Conservation (phyloP, 2,329 filamentous ascomycete species). For the Ophiostoma montium region DNA sequence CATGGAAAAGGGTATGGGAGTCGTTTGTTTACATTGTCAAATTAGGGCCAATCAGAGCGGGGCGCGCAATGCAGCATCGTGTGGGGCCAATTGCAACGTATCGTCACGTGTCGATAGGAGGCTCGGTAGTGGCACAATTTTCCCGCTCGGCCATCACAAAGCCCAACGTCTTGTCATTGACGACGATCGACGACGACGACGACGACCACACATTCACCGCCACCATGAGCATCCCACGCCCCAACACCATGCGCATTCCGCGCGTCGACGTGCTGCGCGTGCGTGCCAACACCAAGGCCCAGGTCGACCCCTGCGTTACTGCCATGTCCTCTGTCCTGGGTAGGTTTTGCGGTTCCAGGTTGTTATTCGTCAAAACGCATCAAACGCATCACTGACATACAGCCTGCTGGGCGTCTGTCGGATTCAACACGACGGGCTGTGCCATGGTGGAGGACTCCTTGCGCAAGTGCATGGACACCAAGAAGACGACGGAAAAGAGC, state of each 20-base stretch:
- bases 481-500: conserved; percentile 32
- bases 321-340: conserved; percentile 45
- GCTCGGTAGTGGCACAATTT: conserved; percentile 1
- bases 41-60: conserved; percentile 6
- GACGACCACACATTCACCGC: conserved; percentile 18
- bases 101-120: conserved; percentile 8
- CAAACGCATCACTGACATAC: not conserved
- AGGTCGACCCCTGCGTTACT: conserved; percentile 36
- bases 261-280: conserved; percentile 42
- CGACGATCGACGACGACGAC: not conserved
- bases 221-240: conserved; percentile 13
- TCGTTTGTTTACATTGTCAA: conserved; percentile 12
- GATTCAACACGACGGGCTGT: conserved; percentile 49
- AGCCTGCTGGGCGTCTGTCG: conserved; percentile 78
- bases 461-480: conserved; percentile 66
- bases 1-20: not conserved
- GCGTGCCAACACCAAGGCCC: conserved; percentile 32
- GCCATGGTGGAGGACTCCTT: conserved; percentile 44
- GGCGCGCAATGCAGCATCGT: not conserved
- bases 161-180: not conserved
- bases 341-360: conserved; percentile 20
- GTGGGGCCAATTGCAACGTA: not conserved
- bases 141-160: not conserved
- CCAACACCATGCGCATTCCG: conserved; percentile 42
- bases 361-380: too few species aligned